Evolutionary conservation across 495 filamentous ascomycete genomes (phyloP).

Genomic region (Tuber indicum): DNA sequence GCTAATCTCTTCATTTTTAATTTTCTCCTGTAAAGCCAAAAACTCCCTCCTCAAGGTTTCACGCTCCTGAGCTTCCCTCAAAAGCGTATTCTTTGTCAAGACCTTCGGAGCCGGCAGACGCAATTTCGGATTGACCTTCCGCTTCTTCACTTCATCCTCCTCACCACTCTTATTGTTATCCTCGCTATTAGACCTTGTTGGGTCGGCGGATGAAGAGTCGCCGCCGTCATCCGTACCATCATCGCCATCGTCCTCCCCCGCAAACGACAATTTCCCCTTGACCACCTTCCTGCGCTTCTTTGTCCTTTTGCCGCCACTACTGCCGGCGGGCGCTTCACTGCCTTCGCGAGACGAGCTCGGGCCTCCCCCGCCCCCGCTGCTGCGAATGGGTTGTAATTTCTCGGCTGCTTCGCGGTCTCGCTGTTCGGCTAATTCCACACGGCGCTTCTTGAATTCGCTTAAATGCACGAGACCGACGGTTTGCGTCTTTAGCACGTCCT

Average conservation of each 20-base stretch:
- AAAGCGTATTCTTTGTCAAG: conserved; percentile 76
- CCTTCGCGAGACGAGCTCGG: conserved; percentile 39
- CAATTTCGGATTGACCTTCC: conserved; percentile 44
- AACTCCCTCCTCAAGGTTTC: conserved; percentile 84
- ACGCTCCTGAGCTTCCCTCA: conserved; percentile 71
- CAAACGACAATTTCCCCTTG: conserved; percentile 67
- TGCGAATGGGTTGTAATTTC: conserved; percentile 49
- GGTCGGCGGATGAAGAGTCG: conserved; percentile 14
- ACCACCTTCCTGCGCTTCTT: conserved; percentile 50
- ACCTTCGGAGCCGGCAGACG: conserved; percentile 65
- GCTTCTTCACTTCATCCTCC: conserved; percentile 42
- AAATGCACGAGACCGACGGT: conserved; percentile 90
- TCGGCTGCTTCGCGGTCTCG: conserved; percentile 76
- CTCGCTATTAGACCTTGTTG: neutral
- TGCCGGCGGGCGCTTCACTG: conserved; percentile 45
- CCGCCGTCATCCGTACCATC: conserved; percentile 42
- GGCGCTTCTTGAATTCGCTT: conserved; percentile 92
- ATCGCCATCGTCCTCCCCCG: conserved; percentile 52
- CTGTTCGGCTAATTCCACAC: conserved; percentile 87
- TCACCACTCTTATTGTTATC: conserved; percentile 17
- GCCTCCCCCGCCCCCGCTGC: conserved; percentile 10
- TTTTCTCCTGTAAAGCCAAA: conserved; percentile 68
- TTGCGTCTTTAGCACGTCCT: conserved; percentile 84
- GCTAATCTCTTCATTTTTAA: conserved; percentile 81
- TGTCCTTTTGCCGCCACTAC: conserved; percentile 55